Percentiles rank a stretch among this genome's conserved stretches.
phyloP scores from a whole-genome alignment of 805 yeast genomes.

The Kazachstania taianensis region DNA sequence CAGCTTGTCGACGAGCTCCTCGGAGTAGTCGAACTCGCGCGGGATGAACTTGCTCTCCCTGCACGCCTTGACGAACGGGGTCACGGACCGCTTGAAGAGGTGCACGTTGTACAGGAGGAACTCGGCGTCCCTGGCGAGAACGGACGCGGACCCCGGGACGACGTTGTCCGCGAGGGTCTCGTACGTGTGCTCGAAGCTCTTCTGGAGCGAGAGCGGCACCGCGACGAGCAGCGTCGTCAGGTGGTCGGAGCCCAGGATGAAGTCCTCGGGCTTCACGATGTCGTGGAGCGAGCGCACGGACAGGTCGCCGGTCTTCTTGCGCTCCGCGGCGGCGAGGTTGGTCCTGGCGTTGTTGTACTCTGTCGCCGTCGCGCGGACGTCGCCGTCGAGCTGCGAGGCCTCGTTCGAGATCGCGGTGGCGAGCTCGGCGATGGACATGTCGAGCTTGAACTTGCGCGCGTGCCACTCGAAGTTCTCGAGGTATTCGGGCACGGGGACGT shows the following conservation, averaged over 20 bases:
- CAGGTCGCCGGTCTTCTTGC: conserved; percentile 88
- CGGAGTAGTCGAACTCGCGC: conserved; percentile 83
- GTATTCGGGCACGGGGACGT: conserved; percentile 45
- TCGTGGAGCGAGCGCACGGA: conserved; percentile 86
- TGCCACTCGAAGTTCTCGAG: conserved; percentile 81
- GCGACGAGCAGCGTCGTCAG: conserved; percentile 79
- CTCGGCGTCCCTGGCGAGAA: conserved; percentile 64
- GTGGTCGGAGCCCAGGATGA: conserved; percentile 79
- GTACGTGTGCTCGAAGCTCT: conserved; percentile 56
- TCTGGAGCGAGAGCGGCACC: conserved; percentile 59
- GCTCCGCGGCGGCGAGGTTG: conserved; percentile 75
- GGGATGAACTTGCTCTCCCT: conserved; percentile 88
- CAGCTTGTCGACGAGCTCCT: conserved; percentile 58
- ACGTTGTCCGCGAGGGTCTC: conserved; percentile 74
- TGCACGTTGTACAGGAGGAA: conserved; percentile 68
- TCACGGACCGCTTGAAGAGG: conserved; percentile 69
- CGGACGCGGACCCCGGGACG: conserved; percentile 80
- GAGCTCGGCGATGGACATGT: conserved; percentile 70
- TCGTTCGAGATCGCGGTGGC: conserved; percentile 63
- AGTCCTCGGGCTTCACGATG: conserved; percentile 71
- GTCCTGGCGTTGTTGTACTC: conserved; percentile 75
- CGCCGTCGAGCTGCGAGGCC: conserved; percentile 73
- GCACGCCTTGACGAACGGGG: conserved; percentile 56
- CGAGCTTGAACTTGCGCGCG: conserved; percentile 73
- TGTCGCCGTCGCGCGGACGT: conserved; percentile 66